phyloP scores from a whole-genome alignment of 164 flowering plant species.

The Magnolia changhungtana region DNA sequence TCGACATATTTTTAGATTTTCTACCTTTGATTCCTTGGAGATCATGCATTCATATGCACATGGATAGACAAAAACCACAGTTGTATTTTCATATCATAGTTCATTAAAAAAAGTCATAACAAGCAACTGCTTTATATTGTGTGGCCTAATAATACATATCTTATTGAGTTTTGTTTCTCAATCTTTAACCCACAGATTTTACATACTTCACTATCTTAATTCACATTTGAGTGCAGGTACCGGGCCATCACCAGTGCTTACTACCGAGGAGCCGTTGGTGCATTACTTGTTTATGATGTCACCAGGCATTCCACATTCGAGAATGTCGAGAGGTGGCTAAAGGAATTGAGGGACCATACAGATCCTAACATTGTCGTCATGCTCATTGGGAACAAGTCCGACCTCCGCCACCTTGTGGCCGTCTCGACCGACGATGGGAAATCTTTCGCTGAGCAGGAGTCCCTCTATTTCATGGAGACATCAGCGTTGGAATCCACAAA shows the following conservation, averaged over 20 bases:
- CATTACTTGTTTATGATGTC: constrained; percentile 62
- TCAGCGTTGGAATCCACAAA: constrained; percentile 66
- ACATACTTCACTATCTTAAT: background rate
- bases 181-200: no score
- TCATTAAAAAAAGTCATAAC: no score
- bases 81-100: no score
- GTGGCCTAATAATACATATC: no score
- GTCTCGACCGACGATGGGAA: constrained; percentile 61
- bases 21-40: no score
- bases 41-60: no score
- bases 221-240: constrained; percentile 34
- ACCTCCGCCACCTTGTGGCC: constrained; percentile 65
- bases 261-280: constrained; percentile 73
- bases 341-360: constrained; percentile 60
- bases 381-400: constrained; percentile 74
- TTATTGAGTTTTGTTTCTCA: background rate
- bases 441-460: constrained; percentile 58
- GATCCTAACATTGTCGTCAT: constrained; percentile 71
- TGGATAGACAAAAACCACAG: no score
- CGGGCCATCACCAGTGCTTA: constrained; percentile 80
- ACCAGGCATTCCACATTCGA: constrained; percentile 63
- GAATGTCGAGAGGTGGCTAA: constrained; percentile 61
- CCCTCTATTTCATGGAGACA: constrained; percentile 69
- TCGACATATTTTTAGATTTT: no score
- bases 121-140: no score